phyloP scores from a whole-genome alignment of 345 rosid species.

The Eucalyptus victrix region DNA sequence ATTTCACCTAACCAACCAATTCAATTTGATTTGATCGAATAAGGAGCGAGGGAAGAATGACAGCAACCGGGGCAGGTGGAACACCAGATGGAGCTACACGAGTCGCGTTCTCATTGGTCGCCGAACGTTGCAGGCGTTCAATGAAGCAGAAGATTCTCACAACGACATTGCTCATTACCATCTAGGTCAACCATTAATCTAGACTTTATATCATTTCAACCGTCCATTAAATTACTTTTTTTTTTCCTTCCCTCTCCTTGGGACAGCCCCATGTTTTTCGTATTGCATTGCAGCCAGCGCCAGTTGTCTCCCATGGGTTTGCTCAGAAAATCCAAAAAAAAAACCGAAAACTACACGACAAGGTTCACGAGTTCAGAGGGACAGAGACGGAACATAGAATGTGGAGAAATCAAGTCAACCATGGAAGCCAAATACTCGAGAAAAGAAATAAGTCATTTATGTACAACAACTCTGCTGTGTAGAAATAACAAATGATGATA shows the following conservation, averaged over 20 bases:
- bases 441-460: background rate
- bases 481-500: background rate
- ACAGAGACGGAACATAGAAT: background rate
- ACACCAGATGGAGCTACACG: background rate
- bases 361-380: background rate
- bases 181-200: background rate
- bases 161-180: background rate
- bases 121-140: background rate
- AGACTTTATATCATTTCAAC: background rate
- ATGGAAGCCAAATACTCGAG: background rate
- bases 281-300: background rate
- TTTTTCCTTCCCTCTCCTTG: background rate
- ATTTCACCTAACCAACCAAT: background rate
- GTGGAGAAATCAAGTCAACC: background rate
- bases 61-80: background rate
- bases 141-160: background rate
- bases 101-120: background rate
- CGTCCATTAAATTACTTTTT: background rate
- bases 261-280: background rate
- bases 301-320: background rate
- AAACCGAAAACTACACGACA: background rate
- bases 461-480: background rate
- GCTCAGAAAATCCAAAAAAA: background rate
- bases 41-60: background rate
- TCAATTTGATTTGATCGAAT: background rate